Evolutionary conservation across 2,329 filamentous ascomycete genomes (phyloP).

Genomic region (Emericellopsis cladophorae): DNA sequence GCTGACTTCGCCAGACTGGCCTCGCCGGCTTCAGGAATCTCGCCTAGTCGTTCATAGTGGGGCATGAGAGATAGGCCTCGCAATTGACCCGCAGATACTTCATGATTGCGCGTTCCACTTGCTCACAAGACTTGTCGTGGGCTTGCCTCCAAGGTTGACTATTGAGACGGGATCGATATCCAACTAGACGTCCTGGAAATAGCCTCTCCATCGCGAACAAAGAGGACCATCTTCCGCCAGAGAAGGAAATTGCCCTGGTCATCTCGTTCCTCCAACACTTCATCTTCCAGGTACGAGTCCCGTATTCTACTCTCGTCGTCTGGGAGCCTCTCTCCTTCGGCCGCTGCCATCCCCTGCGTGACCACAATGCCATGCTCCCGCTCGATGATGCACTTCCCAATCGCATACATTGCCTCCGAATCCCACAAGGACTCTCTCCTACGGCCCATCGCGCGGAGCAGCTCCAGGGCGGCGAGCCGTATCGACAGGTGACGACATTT

Average conservation of each 20-base stretch:
- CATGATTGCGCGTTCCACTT: too few species aligned
- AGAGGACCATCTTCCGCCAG: background rate
- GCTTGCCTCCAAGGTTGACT: too few species aligned
- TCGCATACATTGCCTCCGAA: conserved; percentile 12
- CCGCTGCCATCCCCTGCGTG: conserved; percentile 9
- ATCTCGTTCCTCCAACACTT: background rate
- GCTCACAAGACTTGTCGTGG: too few species aligned
- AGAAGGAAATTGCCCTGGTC: background rate
- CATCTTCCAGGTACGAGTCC: conserved; percentile 6
- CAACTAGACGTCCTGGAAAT: background rate
- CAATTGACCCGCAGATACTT: background rate
- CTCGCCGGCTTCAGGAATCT: too few species aligned
- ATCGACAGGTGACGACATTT: conserved; percentile 25
- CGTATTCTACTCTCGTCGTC: conserved; percentile 8
- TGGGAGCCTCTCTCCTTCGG: background rate
- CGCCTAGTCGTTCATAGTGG: too few species aligned
- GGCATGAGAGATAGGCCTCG: background rate
- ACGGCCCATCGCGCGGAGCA: conserved; percentile 16
- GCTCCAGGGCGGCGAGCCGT: conserved; percentile 17
- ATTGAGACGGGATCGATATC: background rate
- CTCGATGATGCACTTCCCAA: conserved; percentile 20
- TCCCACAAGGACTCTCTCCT: conserved; percentile 25
- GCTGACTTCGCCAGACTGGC: too few species aligned
- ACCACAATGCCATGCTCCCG: conserved; percentile 18
- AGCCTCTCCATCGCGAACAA: background rate